A percentile compares a stretch with the other conserved stretches of the same genome.
phyloP scores from a whole-genome alignment of 441 rosid genomes.

The Viola pubescens region DNA sequence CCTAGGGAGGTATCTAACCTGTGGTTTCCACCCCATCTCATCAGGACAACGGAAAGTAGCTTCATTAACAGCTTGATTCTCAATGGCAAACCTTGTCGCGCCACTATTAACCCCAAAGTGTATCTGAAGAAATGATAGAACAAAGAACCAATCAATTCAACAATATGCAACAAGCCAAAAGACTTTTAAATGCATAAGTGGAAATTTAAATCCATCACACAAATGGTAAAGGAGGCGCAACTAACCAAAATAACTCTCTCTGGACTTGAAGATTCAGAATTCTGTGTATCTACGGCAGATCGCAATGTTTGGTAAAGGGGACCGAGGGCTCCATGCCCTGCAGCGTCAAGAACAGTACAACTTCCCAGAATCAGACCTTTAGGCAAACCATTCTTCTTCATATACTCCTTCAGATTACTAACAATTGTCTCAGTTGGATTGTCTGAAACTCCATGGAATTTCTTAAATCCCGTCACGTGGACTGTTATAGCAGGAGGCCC shows the following conservation, averaged over 20 bases:
- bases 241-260: slow-evolving; percentile 70
- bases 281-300: slow-evolving; percentile 38
- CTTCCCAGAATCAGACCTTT: slow-evolving; percentile 64
- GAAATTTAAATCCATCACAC: too few species aligned
- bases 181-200: too few species aligned
- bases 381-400: slow-evolving; percentile 57
- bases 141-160: neutral
- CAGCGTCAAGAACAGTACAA: slow-evolving; percentile 76
- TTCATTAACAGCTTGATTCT: slow-evolving; percentile 92
- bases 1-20: slow-evolving; percentile 38
- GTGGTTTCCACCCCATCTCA: slow-evolving; percentile 99
- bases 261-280: slow-evolving; percentile 38
- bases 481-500: slow-evolving; percentile 67
- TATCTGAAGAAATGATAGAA: slow-evolving; percentile 36
- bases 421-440: slow-evolving; percentile 87
- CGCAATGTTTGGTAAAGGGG: slow-evolving; percentile 57
- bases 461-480: slow-evolving; percentile 86
- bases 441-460: slow-evolving; percentile 93
- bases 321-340: slow-evolving; percentile 70
- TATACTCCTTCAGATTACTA: slow-evolving; percentile 54
- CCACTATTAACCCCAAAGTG: slow-evolving; percentile 97
- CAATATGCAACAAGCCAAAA: too few species aligned
- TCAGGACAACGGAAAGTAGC: slow-evolving; percentile 95
- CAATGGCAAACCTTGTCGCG: slow-evolving; percentile 77
- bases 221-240: slow-evolving; percentile 3